Base-by-base conservation (phyloP, 1,284 basidiomycete genomes). In the Trichosporon faecale region DNA sequence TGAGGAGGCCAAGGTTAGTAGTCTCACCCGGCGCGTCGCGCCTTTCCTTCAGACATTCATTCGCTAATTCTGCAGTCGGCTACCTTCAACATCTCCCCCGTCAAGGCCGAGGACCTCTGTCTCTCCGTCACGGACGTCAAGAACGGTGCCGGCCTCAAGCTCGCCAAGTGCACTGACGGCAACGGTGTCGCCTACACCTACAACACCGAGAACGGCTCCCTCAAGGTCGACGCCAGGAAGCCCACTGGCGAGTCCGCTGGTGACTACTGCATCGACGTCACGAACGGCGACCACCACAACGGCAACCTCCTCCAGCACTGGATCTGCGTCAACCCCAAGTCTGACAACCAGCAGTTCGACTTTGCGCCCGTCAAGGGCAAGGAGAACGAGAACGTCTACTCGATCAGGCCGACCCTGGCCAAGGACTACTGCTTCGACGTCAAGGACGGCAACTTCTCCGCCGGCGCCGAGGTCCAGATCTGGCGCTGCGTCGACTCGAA, bases 241-340 rank as follows among this genome's bases (percentile, higher is more conserved):
- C n/a, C n/a, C n/a, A n/a, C n/a, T n/a, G n/a, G n/a, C n/a, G n/a
- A n/a, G n/a, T n/a, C n/a, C n/a, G n/a, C n/a, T n/a, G n/a, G n/a
- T 61, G 69, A 75, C 66, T 66, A 72, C 68, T 80, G 79, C 72
- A 67, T 78, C 64, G 80, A 82, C 72, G 68, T 81, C 55, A 71
- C 72, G 11, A 76, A 80, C 70, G 79, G 76, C 40, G 70, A 68
- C 2, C 52, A 67, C 29, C 71, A 72, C 71, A 76, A 77, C 64
- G 81, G 81, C 18, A 82, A 77, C 75, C 70, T 70, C 40, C 40
- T 75, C 35, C 81, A 82, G 71, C 64, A 78, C 31, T 82, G 79
- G 79, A 71, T 68, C 21, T 80, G 80, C 73, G 77, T 69, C 73
- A 27, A 66, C 52, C 68, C 73, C 70, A 79, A 79, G 74, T n/a